Evolutionary conservation across 2,329 filamentous ascomycete species (phyloP).

Genomic region (Phoma herbarum): DNA sequence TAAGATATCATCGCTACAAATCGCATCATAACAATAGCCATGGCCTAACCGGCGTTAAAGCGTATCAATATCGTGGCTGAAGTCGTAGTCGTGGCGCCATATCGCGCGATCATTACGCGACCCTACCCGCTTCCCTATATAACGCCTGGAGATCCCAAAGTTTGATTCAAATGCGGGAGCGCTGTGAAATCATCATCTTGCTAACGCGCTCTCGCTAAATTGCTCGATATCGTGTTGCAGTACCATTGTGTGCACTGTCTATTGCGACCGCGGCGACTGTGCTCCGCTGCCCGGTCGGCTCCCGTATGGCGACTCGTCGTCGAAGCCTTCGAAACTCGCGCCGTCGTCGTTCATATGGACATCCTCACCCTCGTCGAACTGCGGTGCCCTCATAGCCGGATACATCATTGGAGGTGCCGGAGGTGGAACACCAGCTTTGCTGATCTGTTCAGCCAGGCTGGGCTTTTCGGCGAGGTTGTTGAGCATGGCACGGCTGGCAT

Average conservation of each 20-base stretch:
- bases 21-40: conserved; percentile 15
- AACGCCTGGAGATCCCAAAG: conserved; percentile 11
- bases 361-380: conserved; percentile 32
- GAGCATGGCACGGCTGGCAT: conserved; percentile 56
- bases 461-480: conserved; percentile 57
- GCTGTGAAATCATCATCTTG: background rate
- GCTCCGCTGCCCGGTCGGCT: conserved; percentile 33
- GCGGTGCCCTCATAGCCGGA: conserved; percentile 35
- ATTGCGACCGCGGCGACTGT: conserved; percentile 35
- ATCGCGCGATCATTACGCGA: conserved; percentile 23
- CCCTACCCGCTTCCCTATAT: conserved; percentile 15
- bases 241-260: conserved; percentile 1
- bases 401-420: conserved; percentile 36
- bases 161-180: background rate
- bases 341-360: conserved; percentile 42
- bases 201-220: conserved; percentile 10
- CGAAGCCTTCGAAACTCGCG: conserved; percentile 46
- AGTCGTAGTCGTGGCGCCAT: conserved; percentile 24
- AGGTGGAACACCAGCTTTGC: conserved; percentile 50
- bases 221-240: conserved; percentile 4
- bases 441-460: conserved; percentile 49
- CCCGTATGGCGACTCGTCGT: conserved; percentile 38
- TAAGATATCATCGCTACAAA: conserved; percentile 25
- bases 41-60: conserved; percentile 3
- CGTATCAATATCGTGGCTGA: conserved; percentile 19